Evolutionary conservation across 257 asterid genomes (phyloP).

Genomic region (Solanum microdontum): DNA sequence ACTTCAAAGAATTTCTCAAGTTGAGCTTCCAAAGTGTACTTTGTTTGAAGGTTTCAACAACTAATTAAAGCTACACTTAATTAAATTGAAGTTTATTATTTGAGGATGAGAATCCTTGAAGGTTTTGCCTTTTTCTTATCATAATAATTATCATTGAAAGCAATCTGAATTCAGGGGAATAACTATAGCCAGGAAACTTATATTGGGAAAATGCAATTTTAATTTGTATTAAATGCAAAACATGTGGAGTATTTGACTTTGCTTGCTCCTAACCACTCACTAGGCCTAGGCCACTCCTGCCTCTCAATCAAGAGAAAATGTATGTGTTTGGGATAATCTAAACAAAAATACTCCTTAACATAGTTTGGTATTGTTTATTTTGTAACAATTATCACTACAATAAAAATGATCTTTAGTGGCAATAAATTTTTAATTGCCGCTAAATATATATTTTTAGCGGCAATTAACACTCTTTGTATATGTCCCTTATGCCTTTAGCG

Average conservation of each 20-base stretch:
- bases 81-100: background rate
- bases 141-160: background rate
- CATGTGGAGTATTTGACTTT: constrained; percentile 1
- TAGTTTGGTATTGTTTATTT: background rate
- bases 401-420: too few species aligned
- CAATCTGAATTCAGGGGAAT: background rate
- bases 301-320: background rate
- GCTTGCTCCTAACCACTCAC: background rate
- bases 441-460: too few species aligned
- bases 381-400: background rate
- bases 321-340: background rate
- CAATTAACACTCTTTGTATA: too few species aligned
- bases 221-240: constrained; percentile 1
- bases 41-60: background rate
- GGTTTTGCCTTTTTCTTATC: background rate
- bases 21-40: background rate
- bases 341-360: background rate
- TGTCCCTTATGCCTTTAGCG: too few species aligned
- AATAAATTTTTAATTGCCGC: too few species aligned
- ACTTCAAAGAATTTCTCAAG: background rate
- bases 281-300: background rate
- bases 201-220: background rate
- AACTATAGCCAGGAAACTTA: background rate
- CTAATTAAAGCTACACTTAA: background rate
- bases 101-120: background rate